Evolutionary conservation across 768 basidiomycete genomes (phyloP), one percentile per base, ranked within the genome.

Genomic region (Galerina marginata): DNA sequence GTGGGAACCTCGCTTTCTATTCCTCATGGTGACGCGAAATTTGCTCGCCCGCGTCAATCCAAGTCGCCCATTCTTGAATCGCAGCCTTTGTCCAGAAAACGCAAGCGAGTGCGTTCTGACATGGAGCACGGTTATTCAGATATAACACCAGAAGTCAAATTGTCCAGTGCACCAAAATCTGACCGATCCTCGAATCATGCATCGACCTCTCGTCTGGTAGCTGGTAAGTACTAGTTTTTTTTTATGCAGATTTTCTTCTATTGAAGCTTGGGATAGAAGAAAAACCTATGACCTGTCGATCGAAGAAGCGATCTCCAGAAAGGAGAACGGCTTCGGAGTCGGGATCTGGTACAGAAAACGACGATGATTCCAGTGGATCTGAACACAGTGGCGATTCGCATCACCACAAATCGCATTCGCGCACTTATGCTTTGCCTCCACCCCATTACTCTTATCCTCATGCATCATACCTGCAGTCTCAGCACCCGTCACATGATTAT

Each of bases 401-500:
- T 26, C 26, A 39, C 3, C 52, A 44, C 44, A 58, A 50, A 12
- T 58, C 62, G 1, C 45, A 45, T 15, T 58, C 40, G 10, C 38
- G 42, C 26, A 42, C 15, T n/a, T 25, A 37, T 44, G 20, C 52
- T 11, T 29, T 43, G 26, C 55, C 47, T 6, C 61, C 60, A 2
- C 53, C 49, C 15, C 65, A 62, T 26, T 54, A 68, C 61, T 58
- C 58, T 12, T 65, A 72, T 59, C 70, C 69, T 4, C 67, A 70
- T 47, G 64, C 65, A 56, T 37, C 71, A 57, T 59, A 68, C 48
- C 54, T 62, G 9, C 65, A 66, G 5, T 65, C 65, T 52, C 62
- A 63, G 7, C 56, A 67, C 43, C 70, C 70, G 9, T 65, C 73
- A 5, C 62, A 67, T 4, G 60, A 69, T 42, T 75, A 71, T 63